Conservation (phyloP, 768 basidiomycete genomes). For the Lyophyllum atratum region DNA sequence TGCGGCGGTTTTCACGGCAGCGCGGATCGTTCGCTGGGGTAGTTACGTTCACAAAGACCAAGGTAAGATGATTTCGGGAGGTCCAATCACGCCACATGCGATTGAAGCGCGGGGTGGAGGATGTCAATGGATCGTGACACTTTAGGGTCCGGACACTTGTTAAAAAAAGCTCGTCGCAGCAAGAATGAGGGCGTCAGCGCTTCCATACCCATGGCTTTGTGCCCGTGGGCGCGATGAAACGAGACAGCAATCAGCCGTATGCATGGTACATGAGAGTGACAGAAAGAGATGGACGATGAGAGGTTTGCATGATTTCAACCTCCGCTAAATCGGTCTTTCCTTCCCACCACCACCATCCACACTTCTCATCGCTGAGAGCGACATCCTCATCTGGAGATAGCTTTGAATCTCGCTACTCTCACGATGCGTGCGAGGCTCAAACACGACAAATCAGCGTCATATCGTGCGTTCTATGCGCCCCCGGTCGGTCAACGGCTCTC, state of each 20-base stretch:
- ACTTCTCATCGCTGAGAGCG: constrained; percentile 15
- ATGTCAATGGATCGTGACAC: constrained; percentile 5
- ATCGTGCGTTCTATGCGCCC: not conserved
- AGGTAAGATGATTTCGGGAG: not conserved
- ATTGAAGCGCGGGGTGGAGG: constrained; percentile 8
- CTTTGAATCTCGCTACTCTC: not conserved
- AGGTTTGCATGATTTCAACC: constrained; percentile 4
- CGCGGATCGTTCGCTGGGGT: not conserved
- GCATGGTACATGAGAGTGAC: not conserved
- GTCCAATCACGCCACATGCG: constrained; percentile 18
- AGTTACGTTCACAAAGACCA: constrained; percentile 5
- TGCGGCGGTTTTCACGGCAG: constrained; percentile 7
- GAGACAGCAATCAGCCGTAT: not conserved
- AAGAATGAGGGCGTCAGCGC: not conserved
- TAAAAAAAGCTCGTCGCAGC: constrained; percentile 1
- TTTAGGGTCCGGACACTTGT: not conserved
- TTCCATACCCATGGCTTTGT: constrained; percentile 2
- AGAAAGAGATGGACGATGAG: not conserved
- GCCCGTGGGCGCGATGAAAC: not conserved
- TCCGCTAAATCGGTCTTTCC: constrained; percentile 3
- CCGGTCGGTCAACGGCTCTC: not conserved
- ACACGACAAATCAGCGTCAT: not conserved
- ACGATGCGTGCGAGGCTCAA: constrained; percentile 7
- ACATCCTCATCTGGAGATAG: not conserved
- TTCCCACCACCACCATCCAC: constrained; percentile 6